These are phyloP conservation scores for Aspergillus sp. DNA, from an alignment of 2,329 filamentous ascomycete genomes.

Conservation along the genomic window DNA sequence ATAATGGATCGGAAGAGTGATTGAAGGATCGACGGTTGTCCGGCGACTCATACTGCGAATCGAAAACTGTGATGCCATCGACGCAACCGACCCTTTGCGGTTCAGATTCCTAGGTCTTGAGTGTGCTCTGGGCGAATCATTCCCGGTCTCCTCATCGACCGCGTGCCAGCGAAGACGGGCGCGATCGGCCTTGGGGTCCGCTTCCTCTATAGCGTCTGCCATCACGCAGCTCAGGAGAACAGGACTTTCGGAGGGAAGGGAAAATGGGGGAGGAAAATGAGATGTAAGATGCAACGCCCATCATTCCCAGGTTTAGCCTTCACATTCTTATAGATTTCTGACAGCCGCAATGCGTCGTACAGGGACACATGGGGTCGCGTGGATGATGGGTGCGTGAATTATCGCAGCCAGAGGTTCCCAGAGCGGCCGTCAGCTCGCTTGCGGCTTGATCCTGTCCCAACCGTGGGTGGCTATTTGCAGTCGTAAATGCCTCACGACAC, in stretches of 20 bases:
- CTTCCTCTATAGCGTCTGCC: background rate
- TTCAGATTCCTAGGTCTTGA: background rate
- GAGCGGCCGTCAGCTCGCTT: background rate
- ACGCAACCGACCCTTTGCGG: background rate
- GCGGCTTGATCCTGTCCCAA: background rate
- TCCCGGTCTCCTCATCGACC: background rate
- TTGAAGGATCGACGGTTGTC: slow-evolving; percentile 22
- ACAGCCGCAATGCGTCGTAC: background rate
- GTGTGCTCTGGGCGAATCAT: background rate
- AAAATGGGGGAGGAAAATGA: background rate
- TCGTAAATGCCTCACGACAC: background rate
- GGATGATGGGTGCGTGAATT: background rate
- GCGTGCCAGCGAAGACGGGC: slow-evolving; percentile 1
- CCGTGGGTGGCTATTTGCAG: background rate
- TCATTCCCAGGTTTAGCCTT: background rate
- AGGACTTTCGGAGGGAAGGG: no score
- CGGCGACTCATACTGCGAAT: slow-evolving; percentile 12
- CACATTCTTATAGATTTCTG: background rate
- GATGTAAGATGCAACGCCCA: background rate
- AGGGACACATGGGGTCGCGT: background rate
- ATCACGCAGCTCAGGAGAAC: background rate
- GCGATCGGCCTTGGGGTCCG: background rate
- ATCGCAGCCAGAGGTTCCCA: background rate
- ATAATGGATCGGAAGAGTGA: slow-evolving; percentile 32
- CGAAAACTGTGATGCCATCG: slow-evolving; percentile 10